phyloP scores from a whole-genome alignment of 2,329 filamentous ascomycete species.

The Clathrospora elynae region DNA sequence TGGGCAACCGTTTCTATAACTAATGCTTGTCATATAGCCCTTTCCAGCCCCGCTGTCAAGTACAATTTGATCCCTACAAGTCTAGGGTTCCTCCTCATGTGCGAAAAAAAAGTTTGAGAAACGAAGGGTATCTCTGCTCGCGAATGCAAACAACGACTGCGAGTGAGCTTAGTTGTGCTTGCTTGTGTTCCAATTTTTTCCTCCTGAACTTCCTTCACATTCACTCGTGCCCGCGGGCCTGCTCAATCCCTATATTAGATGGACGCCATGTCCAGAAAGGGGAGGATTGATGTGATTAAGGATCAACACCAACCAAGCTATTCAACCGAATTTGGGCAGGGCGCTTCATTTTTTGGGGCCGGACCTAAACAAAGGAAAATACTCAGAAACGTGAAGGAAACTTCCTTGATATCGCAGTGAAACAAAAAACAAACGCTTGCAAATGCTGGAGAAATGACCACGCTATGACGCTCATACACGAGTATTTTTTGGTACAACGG shows the following conservation, averaged over 20 bases:
- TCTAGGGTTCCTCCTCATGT: slow-evolving; percentile 26
- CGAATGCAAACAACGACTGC: slow-evolving; percentile 42
- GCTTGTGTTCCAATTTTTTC: slow-evolving; percentile 47
- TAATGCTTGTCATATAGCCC: slow-evolving; percentile 42
- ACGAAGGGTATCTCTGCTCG: slow-evolving; percentile 48
- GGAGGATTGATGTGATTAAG: slow-evolving; percentile 20
- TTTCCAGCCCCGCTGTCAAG: slow-evolving; percentile 42
- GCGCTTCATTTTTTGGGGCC: slow-evolving; percentile 33
- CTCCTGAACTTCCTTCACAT: slow-evolving; percentile 36
- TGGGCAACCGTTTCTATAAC: slow-evolving; percentile 40
- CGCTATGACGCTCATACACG: slow-evolving; percentile 50
- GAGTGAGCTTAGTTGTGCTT: slow-evolving; percentile 43
- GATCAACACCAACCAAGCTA: slow-evolving; percentile 21
- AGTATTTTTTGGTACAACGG: slow-evolving; percentile 47
- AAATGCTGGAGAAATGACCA: slow-evolving; percentile 46
- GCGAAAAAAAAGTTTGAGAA: slow-evolving; percentile 22
- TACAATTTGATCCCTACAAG: slow-evolving; percentile 35
- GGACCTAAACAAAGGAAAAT: slow-evolving; percentile 45
- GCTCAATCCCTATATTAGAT: slow-evolving; percentile 42
- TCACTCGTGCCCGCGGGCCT: slow-evolving; percentile 27
- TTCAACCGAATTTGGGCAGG: slow-evolving; percentile 16
- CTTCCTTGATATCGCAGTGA: slow-evolving; percentile 43
- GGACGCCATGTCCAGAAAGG: slow-evolving; percentile 37
- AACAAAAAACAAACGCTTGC: slow-evolving; percentile 44
- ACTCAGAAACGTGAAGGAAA: slow-evolving; percentile 36